Evolutionary conservation across 106 monocot genomes (phyloP).

Genomic region (Apostasia ramifera): DNA sequence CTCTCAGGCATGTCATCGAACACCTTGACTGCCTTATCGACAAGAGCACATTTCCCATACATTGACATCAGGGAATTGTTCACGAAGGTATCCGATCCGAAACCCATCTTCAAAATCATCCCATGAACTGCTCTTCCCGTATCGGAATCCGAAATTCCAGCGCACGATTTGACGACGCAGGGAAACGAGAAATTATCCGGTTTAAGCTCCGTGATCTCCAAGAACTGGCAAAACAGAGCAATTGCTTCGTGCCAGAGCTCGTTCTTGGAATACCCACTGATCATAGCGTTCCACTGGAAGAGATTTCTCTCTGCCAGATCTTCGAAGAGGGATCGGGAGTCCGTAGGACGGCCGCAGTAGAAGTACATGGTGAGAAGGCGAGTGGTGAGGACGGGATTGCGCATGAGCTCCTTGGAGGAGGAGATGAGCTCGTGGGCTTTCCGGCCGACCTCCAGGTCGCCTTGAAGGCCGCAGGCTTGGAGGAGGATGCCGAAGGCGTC

Average conservation of each 20-base stretch:
- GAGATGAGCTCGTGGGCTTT: constrained; percentile 26
- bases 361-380: constrained; percentile 51
- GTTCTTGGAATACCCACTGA: constrained; percentile 39
- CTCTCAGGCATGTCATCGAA: constrained; percentile 40
- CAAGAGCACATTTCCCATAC: constrained; percentile 43
- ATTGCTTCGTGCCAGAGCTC: constrained; percentile 32
- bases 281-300: constrained; percentile 63
- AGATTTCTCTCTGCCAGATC: constrained; percentile 21
- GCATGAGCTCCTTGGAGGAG: constrained; percentile 15
- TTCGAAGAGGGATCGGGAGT: constrained; percentile 37
- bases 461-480: constrained; percentile 10
- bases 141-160: constrained; percentile 10
- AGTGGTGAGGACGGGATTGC: constrained; percentile 39
- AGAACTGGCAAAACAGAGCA: constrained; percentile 15
- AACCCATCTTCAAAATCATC: constrained; percentile 28
- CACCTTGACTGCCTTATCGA: constrained; percentile 25
- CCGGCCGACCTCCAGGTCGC: constrained; percentile 23
- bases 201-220: constrained; percentile 18
- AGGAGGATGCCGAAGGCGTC: constrained; percentile 19
- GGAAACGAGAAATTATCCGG: constrained; percentile 69
- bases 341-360: constrained; percentile 24
- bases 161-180: constrained; percentile 53
- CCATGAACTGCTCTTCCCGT: constrained; percentile 37
- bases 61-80: constrained; percentile 49
- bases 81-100: constrained; percentile 28